Evolutionary conservation across 345 rosid species (phyloP), one percentile per base, ranked within the genome.

Genomic region (Arabidopsis arenosa): DNA sequence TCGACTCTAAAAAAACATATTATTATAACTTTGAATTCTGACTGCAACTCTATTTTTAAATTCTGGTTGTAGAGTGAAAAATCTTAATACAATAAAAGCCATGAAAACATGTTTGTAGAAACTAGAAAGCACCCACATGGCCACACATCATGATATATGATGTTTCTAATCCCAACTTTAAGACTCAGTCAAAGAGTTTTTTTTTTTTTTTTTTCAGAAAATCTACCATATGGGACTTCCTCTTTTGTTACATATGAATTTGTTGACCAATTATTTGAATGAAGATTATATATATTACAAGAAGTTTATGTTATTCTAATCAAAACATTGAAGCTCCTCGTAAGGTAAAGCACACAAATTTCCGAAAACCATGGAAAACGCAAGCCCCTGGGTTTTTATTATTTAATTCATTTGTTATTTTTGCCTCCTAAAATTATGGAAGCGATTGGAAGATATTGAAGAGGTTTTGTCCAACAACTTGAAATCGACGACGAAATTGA

Each of bases 361-460:
- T 57, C 72, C 67, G 13, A 66, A 75, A 37, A 67, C 73, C 61
- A 21, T 66, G 79, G 73, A 60, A 60, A 60, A 13, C 55, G 30
- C 47, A 2, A 51, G 63, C 56, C 63, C 63, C 60, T 49, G 17
- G 70, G 13, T 68, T 75, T 61, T 14, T 6, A 18, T 39, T 11
- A 39, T 18, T 28, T 28, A 10, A 5, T 11, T 17, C 43, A 58
- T 23, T 35, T 15, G 13, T 15, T 44, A 14, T n/a, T 33, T 0
- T 3, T 15, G 14, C 17, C 77, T 78, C 81, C 81, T 66, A 78
- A 78, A 43, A 66, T 72, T 30, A 59, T 72, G 77, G 81, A 66
- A 66, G 56, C 66, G 57, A 72, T 58, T 65, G 68, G 40, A 66
- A 65, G 23, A 26, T 12, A 12, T 7, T 1, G 26, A 55, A 63